Percentiles rank a stretch among this genome's conserved stretches.
These are phyloP conservation scores for Penstemon barbatus DNA, from an alignment of 257 asterid genomes.

Conservation along the genomic window DNA sequence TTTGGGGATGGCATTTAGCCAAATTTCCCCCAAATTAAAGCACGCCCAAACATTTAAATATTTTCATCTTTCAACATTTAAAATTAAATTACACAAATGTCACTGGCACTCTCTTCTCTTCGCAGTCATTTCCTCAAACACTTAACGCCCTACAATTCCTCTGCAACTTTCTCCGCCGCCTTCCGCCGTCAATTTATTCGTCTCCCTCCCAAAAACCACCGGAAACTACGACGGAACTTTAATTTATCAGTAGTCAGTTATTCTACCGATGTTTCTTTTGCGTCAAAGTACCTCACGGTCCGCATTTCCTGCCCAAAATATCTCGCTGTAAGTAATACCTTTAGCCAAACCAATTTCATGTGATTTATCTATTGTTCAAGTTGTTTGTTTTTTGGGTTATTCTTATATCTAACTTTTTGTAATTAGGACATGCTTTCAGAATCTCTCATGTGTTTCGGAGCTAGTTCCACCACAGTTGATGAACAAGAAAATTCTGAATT, in stretches of 20 bases:
- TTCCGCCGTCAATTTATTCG: conserved; percentile 25
- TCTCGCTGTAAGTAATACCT: conserved; percentile 49
- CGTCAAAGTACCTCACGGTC: conserved; percentile 76
- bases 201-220: conserved; percentile 12
- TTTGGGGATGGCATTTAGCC: no score
- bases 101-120: no score
- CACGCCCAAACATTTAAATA: no score
- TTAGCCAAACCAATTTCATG: background rate
- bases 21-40: no score
- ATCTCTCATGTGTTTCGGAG: conserved; percentile 86
- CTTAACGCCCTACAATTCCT: no score
- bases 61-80: no score
- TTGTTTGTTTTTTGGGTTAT: background rate
- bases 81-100: no score
- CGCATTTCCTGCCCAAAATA: conserved; percentile 62
- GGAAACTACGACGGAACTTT: conserved; percentile 18
- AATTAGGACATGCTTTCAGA: conserved; percentile 75
- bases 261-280: conserved; percentile 44
- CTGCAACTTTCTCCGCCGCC: conserved; percentile 7
- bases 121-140: no score
- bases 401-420: background rate
- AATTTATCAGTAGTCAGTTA: conserved; percentile 26
- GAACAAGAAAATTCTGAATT: conserved; percentile 39
- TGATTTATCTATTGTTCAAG: background rate
- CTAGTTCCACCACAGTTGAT: conserved; percentile 73